phyloP scores from a whole-genome alignment of 2,329 filamentous ascomycete species.

The Colletotrichum filicis region DNA sequence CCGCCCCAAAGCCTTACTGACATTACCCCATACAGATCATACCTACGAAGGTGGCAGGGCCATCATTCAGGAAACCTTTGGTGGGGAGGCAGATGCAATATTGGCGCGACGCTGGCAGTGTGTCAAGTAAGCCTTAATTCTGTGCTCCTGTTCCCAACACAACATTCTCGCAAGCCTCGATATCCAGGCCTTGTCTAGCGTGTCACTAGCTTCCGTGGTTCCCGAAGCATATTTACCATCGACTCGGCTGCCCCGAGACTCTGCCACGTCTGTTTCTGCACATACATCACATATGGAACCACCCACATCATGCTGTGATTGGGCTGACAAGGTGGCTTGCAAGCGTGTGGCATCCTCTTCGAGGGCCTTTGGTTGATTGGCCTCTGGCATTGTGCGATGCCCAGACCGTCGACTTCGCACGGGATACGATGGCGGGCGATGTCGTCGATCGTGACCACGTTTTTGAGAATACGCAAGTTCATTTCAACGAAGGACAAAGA shows the following conservation, averaged over 20 bases:
- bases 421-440: slow-evolving; percentile 38
- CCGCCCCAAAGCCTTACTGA: neutral
- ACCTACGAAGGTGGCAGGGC: slow-evolving; percentile 16
- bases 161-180: neutral
- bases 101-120: slow-evolving; percentile 9
- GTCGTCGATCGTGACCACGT: slow-evolving; percentile 37
- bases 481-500: slow-evolving; percentile 32
- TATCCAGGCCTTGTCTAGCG: neutral
- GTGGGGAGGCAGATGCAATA: slow-evolving; percentile 1
- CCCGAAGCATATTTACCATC: neutral
- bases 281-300: neutral
- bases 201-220: neutral
- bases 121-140: slow-evolving; percentile 24
- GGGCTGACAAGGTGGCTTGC: slow-evolving; percentile 37
- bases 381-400: slow-evolving; percentile 39
- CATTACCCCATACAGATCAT: neutral
- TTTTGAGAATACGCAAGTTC: slow-evolving; percentile 39
- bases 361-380: slow-evolving; percentile 38
- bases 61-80: slow-evolving; percentile 13
- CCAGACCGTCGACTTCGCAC: slow-evolving; percentile 33
- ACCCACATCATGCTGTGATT: neutral
- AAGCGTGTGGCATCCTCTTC: slow-evolving; percentile 39
- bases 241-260: neutral
- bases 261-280: neutral
- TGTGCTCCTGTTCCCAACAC: neutral